Conservation (phyloP, 2,329 filamentous ascomycete genomes). For the Cryphonectria japonica region DNA sequence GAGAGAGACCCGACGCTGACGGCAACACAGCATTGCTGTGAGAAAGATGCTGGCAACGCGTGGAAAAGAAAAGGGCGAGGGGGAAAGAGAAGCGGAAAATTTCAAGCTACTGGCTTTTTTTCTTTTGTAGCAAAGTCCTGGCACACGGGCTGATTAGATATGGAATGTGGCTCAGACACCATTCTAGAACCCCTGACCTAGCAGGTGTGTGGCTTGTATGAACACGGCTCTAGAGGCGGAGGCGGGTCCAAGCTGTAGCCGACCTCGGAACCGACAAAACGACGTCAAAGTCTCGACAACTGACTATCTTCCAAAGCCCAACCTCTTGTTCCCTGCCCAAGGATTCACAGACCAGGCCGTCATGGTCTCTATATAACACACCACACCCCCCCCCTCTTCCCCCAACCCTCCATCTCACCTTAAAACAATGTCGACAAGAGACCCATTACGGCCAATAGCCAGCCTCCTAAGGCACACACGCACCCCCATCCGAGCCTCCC, state of each 20-base stretch:
- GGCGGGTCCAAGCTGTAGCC: conserved; percentile 17
- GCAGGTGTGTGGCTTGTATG: background rate
- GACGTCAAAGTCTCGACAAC: conserved; percentile 18
- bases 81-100: conserved; percentile 16
- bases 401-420: background rate
- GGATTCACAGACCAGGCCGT: background rate
- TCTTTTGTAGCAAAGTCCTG: background rate
- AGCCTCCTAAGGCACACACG: conserved; percentile 4
- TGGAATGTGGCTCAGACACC: conserved; percentile 12
- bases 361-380: conserved; percentile 20
- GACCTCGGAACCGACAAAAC: conserved; percentile 26
- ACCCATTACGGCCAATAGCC: conserved; percentile 21
- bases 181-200: background rate
- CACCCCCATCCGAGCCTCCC: conserved; percentile 5
- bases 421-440: conserved; percentile 22
- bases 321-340: background rate
- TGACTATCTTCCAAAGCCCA: conserved; percentile 8
- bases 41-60: conserved; percentile 11
- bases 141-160: background rate
- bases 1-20: background rate
- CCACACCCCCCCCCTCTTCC: too few relatives aligned
- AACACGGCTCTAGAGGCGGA: background rate
- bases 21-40: conserved; percentile 24
- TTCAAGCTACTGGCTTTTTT: conserved; percentile 19
- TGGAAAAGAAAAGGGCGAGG: background rate